Evolutionary conservation across 2,329 filamentous ascomycete species (phyloP).

Genomic region (Huntiella bhutanensis): DNA sequence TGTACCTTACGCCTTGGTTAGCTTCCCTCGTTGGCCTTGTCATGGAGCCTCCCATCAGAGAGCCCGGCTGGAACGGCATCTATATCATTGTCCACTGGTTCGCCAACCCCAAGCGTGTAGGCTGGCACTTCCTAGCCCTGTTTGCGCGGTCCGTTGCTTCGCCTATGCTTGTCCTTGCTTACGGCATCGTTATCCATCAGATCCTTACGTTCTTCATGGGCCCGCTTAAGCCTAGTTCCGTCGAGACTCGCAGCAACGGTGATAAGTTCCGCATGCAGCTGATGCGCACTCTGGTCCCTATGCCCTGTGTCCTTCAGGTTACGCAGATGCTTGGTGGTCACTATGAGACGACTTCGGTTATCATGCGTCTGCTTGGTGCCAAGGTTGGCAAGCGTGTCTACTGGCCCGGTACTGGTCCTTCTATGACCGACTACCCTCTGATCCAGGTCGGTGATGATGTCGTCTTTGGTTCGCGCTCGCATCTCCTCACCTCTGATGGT

Average conservation of each 20-base stretch:
- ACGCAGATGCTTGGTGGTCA: slow-evolving; percentile 33
- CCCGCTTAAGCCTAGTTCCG: slow-evolving; percentile 18
- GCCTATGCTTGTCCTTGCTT: slow-evolving; percentile 26
- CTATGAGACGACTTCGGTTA: slow-evolving; percentile 34
- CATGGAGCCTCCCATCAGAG: slow-evolving; percentile 18
- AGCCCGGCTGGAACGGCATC: slow-evolving; percentile 18
- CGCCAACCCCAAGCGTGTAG: slow-evolving; percentile 25
- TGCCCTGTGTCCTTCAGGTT: slow-evolving; percentile 25
- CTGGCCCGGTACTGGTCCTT: slow-evolving; percentile 37
- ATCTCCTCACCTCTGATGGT: slow-evolving; percentile 34
- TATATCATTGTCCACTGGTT: slow-evolving; percentile 30
- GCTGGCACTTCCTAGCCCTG: slow-evolving; percentile 30
- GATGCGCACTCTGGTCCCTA: slow-evolving; percentile 26
- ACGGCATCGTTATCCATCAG: slow-evolving; percentile 23
- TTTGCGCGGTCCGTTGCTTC: slow-evolving; percentile 22
- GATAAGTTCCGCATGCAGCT: slow-evolving; percentile 26
- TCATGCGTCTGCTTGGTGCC: slow-evolving; percentile 30
- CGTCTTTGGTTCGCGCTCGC: slow-evolving; percentile 37
- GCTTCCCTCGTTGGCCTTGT: slow-evolving; percentile 27
- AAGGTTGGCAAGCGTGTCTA: slow-evolving; percentile 34
- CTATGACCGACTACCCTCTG: slow-evolving; percentile 33
- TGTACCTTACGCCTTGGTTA: slow-evolving; percentile 28
- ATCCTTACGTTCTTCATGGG: slow-evolving; percentile 24
- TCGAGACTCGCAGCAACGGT: slow-evolving; percentile 18
- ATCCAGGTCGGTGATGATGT: slow-evolving; percentile 37